phyloP scores from a whole-genome alignment of 352 stramenopile species.

The Globisporangium canariense region DNA sequence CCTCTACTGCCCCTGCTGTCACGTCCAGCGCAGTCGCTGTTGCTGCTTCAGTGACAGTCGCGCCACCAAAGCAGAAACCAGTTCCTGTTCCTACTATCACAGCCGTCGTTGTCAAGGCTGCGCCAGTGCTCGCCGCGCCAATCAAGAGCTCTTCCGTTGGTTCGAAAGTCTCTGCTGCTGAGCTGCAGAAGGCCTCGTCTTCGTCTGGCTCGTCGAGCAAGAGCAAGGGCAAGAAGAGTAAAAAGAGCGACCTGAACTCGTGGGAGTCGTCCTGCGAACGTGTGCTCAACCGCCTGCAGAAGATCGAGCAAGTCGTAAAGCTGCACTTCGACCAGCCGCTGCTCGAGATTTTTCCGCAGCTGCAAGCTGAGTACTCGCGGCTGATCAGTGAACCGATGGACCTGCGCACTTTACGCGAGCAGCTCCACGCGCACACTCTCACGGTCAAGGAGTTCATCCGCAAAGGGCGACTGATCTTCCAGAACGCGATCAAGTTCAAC shows the following conservation, averaged over 20 bases:
- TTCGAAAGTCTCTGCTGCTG: constrained; percentile 35
- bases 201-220: constrained; percentile 28
- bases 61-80: background rate
- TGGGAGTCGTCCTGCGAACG: constrained; percentile 73
- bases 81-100: background rate
- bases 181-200: constrained; percentile 21
- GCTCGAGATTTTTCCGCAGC: constrained; percentile 71
- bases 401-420: constrained; percentile 63
- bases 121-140: background rate
- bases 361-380: constrained; percentile 53
- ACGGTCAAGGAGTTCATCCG: constrained; percentile 54
- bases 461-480: constrained; percentile 73
- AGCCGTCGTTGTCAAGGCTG: background rate
- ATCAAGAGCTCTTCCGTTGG: constrained; percentile 12
- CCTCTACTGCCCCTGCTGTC: background rate
- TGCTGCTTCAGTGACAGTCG: background rate
- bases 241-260: constrained; percentile 69
- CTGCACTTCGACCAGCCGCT: constrained; percentile 79
- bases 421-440: constrained; percentile 55
- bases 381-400: constrained; percentile 83
- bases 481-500: constrained; percentile 85
- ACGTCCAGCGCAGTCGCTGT: background rate
- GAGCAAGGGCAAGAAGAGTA: constrained; percentile 62
- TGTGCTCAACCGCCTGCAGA: constrained; percentile 61
- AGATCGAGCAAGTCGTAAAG: constrained; percentile 79